Percentiles rank a stretch among this genome's conserved stretches.
phyloP scores from a whole-genome alignment of 768 basidiomycete genomes.

The Trichaptum fuscoviolaceum region DNA sequence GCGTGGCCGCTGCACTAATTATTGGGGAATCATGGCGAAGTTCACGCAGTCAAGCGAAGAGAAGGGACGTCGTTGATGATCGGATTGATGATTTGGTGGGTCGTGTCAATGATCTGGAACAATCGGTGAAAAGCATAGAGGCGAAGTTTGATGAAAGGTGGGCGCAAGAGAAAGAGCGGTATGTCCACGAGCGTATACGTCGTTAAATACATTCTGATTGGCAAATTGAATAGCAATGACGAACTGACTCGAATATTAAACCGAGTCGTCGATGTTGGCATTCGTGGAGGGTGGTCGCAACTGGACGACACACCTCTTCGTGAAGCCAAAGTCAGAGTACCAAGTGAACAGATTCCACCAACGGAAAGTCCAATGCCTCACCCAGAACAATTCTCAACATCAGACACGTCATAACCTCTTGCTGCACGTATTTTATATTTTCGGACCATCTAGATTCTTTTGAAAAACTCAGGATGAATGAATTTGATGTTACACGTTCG shows the following conservation, averaged over 20 bases:
- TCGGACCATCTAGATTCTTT: background rate
- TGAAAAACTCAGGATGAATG: background rate
- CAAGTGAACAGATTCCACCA: background rate
- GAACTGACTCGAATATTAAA: conserved; percentile 63
- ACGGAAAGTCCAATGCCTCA: background rate
- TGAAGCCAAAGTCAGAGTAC: background rate
- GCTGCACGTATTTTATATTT: background rate
- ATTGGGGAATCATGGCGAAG: conserved; percentile 73
- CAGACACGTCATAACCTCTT: background rate
- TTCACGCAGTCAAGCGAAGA: conserved; percentile 61
- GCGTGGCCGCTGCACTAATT: conserved; percentile 69
- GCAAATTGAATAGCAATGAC: conserved; percentile 43
- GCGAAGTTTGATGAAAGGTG: conserved; percentile 39
- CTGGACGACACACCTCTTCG: conserved; percentile 54
- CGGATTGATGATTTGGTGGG: conserved; percentile 53
- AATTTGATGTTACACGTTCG: background rate
- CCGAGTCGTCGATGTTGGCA: conserved; percentile 62
- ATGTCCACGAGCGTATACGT: conserved; percentile 15
- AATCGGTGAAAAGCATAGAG: conserved; percentile 36
- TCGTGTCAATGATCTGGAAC: conserved; percentile 41
- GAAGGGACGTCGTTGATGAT: conserved; percentile 70
- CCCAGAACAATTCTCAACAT: background rate
- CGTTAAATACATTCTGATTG: background rate
- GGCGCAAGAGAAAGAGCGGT: conserved; percentile 43
- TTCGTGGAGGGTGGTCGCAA: conserved; percentile 60